A percentile compares a stretch with the other conserved stretches of the same genome.
These are phyloP conservation scores for Lentinula boryana DNA, from an alignment of 768 basidiomycete genomes.

Conservation along the genomic window DNA sequence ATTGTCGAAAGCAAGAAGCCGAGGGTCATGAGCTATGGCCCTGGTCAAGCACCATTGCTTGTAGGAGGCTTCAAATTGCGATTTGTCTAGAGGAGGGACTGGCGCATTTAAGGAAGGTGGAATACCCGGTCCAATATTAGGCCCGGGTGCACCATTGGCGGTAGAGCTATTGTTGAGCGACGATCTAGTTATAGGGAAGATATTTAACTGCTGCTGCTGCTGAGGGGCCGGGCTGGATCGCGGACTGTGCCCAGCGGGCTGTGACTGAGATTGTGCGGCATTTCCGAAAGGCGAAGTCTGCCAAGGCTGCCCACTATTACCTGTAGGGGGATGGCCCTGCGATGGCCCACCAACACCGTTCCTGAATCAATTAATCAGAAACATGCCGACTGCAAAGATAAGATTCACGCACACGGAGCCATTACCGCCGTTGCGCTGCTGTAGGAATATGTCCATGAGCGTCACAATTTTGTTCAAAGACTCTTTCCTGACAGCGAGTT, in stretches of 20 bases:
- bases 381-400: neutral
- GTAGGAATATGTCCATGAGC: constrained; percentile 18
- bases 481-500: constrained; percentile 31
- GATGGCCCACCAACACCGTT: neutral
- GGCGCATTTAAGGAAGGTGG: constrained; percentile 13
- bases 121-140: constrained; percentile 5
- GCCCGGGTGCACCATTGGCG: constrained; percentile 24
- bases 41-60: constrained; percentile 40
- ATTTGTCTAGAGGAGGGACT: constrained; percentile 40
- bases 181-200: neutral
- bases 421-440: constrained; percentile 12
- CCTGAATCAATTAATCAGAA: neutral
- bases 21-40: constrained; percentile 30
- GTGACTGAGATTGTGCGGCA: constrained; percentile 1
- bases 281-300: constrained; percentile 1
- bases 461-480: constrained; percentile 27
- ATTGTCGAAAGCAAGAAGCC: constrained; percentile 42
- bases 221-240: constrained; percentile 24
- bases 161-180: constrained; percentile 11
- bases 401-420: constrained; percentile 26
- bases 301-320: neutral
- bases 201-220: constrained; percentile 26
- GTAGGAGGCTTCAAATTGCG: constrained; percentile 46
- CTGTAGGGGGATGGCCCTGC: neutral
- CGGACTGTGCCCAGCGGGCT: neutral